Evolutionary conservation across 2,329 filamentous ascomycete genomes (phyloP).

Genomic region (Aspergillus eucalypticola): DNA sequence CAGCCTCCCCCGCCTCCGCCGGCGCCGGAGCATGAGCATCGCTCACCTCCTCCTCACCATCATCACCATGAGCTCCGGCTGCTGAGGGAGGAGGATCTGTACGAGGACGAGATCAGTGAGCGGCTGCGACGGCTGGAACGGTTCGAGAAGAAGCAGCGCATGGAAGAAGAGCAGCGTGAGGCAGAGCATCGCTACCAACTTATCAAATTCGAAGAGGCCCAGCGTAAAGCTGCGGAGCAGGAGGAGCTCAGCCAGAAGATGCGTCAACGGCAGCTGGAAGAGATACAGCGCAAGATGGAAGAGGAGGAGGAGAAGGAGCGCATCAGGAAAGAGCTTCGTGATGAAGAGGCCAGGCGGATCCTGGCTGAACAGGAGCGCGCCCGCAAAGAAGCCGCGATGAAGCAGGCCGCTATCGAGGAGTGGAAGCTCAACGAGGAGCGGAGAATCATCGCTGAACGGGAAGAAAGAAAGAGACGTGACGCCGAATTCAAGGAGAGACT

Average conservation of each 20-base stretch:
- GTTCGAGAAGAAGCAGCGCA: constrained; percentile 47
- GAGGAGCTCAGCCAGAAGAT: constrained; percentile 36
- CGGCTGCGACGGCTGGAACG: constrained; percentile 39
- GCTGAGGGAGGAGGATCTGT: constrained; percentile 43
- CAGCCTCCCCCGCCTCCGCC: neutral
- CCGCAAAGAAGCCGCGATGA: constrained; percentile 35
- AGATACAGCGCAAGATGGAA: constrained; percentile 36
- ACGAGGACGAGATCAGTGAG: constrained; percentile 44
- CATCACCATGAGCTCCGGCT: constrained; percentile 25
- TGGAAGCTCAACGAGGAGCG: constrained; percentile 37
- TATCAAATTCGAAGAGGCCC: constrained; percentile 17
- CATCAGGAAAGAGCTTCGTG: constrained; percentile 36
- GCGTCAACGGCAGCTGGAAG: constrained; percentile 32
- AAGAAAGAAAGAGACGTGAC: constrained; percentile 33
- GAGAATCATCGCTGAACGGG: constrained; percentile 31
- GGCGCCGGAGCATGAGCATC: neutral
- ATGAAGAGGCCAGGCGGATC: constrained; percentile 49
- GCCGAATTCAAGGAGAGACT: constrained; percentile 40
- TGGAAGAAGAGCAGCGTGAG: constrained; percentile 23
- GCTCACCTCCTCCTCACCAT: neutral
- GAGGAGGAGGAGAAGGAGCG: constrained; percentile 50
- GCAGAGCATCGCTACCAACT: constrained; percentile 20
- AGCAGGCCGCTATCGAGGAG: constrained; percentile 45
- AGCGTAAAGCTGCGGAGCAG: constrained; percentile 34
- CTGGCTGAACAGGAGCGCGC: constrained; percentile 34